phyloP scores from a whole-genome alignment of 2,329 filamentous ascomycete genomes.

The Thielaviopsis ethacetica region DNA sequence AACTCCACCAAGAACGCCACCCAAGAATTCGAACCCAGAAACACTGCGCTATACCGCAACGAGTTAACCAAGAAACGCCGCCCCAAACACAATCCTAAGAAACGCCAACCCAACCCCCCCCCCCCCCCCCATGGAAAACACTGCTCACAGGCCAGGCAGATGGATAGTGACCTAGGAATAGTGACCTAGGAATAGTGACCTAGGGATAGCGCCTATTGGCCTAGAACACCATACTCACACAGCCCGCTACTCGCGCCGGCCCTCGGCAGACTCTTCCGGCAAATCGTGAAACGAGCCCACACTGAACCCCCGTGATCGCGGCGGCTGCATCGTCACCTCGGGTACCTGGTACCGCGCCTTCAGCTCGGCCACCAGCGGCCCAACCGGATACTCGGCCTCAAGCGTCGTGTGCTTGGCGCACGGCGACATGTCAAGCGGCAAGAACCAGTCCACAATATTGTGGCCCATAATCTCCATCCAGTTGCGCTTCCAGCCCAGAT shows the following conservation, averaged over 20 bases:
- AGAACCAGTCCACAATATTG: constrained; percentile 56
- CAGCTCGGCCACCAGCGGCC: constrained; percentile 41
- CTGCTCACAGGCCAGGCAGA: too few species aligned
- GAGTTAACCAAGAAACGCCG: too few species aligned
- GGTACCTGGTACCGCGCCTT: constrained; percentile 26
- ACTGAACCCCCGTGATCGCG: not conserved
- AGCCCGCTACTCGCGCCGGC: not conserved
- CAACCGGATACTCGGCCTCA: constrained; percentile 52
- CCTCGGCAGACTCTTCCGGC: not conserved
- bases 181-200: too few species aligned
- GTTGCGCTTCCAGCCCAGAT: constrained; percentile 54
- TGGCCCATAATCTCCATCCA: constrained; percentile 67
- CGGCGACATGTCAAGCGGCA: constrained; percentile 61
- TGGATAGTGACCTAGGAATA: too few species aligned
- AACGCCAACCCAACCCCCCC: too few species aligned
- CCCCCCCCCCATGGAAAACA: too few species aligned
- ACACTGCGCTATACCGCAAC: too few species aligned
- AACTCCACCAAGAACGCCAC: too few species aligned
- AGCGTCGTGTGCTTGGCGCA: constrained; percentile 51
- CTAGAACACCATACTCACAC: not conserved
- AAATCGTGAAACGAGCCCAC: not conserved
- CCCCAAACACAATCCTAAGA: too few species aligned
- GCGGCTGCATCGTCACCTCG: not conserved
- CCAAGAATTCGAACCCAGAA: too few species aligned
- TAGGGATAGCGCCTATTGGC: too few species aligned